Evolutionary conservation across 2,329 filamentous ascomycete genomes (phyloP).

Genomic region (Penicillium verrucosum): DNA sequence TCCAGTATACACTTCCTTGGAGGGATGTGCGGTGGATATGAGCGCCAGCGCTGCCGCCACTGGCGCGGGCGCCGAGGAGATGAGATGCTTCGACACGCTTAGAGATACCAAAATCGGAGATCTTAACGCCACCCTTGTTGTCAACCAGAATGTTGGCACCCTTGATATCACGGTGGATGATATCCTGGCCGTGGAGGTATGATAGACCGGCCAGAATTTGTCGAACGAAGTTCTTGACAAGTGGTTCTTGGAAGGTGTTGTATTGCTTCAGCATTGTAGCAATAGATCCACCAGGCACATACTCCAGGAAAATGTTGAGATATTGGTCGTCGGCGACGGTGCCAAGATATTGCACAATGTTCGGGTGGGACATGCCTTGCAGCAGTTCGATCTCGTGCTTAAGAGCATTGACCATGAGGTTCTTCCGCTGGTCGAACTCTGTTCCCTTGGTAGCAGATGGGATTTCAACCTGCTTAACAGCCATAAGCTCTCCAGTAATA

Average conservation of each 20-base stretch:
- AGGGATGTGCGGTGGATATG: slow-evolving; percentile 65
- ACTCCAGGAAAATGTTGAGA: slow-evolving; percentile 99
- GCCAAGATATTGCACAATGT: slow-evolving; percentile 97
- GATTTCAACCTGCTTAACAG: slow-evolving; percentile 95
- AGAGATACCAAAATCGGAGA: slow-evolving; percentile 97
- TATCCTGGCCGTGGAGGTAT: slow-evolving; percentile 90
- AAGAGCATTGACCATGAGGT: slow-evolving; percentile 94
- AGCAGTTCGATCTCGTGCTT: slow-evolving; percentile 95
- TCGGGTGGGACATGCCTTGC: slow-evolving; percentile 88
- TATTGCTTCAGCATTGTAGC: slow-evolving; percentile 99
- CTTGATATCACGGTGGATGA: slow-evolving; percentile 98
- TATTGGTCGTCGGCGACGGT: slow-evolving; percentile 87
- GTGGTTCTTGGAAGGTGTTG: slow-evolving; percentile 85
- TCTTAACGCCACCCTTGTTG: slow-evolving; percentile 98
- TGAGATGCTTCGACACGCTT: slow-evolving; percentile 95
- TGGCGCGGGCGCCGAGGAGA: slow-evolving; percentile 56
- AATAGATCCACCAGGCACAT: slow-evolving; percentile 94
- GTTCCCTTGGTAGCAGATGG: slow-evolving; percentile 74
- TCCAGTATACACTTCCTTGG: slow-evolving; percentile 98
- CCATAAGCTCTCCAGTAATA: slow-evolving; percentile 93
- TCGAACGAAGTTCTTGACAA: slow-evolving; percentile 93
- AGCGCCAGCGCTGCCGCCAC: slow-evolving; percentile 34
- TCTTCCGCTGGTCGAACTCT: slow-evolving; percentile 84
- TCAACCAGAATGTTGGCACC: slow-evolving; percentile 98
- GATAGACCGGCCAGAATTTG: slow-evolving; percentile 91